Evolutionary conservation across 208 protist genomes (phyloP).

Genomic region (Trypanosoma lewisi): DNA sequence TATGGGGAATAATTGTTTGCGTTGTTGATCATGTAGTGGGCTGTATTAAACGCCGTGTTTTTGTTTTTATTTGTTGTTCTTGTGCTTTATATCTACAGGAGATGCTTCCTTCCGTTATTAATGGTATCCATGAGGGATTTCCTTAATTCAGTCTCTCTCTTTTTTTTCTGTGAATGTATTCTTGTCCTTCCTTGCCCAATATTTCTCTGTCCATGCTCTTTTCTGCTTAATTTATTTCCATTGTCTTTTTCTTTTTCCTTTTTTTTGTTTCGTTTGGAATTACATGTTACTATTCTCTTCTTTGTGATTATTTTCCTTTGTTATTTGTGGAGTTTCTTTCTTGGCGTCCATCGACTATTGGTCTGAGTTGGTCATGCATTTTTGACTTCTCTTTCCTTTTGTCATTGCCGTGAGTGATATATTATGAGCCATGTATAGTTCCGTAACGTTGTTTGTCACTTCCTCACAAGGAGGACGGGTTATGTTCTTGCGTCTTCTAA

Average conservation of each 20-base stretch:
- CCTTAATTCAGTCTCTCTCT: background rate
- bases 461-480: too few species aligned
- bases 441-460: too few species aligned
- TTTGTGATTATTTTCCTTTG: conserved; percentile 4
- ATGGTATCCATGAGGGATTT: conserved; percentile 3
- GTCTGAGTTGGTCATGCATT: conserved; percentile 18
- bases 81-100: too few species aligned
- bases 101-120: too few species aligned
- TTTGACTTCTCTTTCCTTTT: background rate
- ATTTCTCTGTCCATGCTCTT: conserved; percentile 13
- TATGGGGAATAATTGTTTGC: too few species aligned
- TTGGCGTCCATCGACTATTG: conserved; percentile 25
- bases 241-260: conserved; percentile 4
- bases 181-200: conserved; percentile 11
- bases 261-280: conserved; percentile 20
- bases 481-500: too few species aligned
- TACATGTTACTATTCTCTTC: conserved; percentile 17
- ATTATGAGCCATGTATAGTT: too few species aligned
- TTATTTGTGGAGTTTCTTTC: background rate
- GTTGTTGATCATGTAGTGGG: too few species aligned
- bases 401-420: conserved; percentile 1
- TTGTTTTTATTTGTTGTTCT: too few species aligned
- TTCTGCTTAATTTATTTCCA: conserved; percentile 1
- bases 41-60: too few species aligned
- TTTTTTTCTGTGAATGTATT: conserved; percentile 16